Conservation (phyloP, 345 rosid species). For the Sonneratia caseolaris region DNA sequence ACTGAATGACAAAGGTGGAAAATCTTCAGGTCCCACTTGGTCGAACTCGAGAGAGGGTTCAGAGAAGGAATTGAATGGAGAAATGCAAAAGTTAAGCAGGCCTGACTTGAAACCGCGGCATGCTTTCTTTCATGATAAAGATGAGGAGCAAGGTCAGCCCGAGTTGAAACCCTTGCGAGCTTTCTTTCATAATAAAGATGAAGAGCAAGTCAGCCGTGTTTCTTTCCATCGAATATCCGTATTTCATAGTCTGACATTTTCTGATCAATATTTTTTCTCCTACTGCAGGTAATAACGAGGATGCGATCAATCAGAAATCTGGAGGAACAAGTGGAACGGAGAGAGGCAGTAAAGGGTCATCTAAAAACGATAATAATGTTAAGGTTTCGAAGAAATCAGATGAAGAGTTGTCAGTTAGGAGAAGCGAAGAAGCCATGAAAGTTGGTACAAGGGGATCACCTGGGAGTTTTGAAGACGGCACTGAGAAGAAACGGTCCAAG, state of each 20-base stretch:
- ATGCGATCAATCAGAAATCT: constrained; percentile 6
- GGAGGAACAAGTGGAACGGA: constrained; percentile 27
- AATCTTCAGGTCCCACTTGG: constrained; percentile 11
- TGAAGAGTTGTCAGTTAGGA: constrained; percentile 14
- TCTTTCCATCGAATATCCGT: constrained; percentile 6
- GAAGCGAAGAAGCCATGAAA: constrained; percentile 20
- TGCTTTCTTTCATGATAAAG: constrained; percentile 16
- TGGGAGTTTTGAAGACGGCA: constrained; percentile 15
- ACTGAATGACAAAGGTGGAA: constrained; percentile 15
- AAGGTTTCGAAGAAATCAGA: constrained; percentile 34
- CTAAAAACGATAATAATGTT: constrained; percentile 16
- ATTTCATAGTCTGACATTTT: constrained; percentile 1
- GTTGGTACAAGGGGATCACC: constrained; percentile 22
- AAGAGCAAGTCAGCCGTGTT: constrained; percentile 23
- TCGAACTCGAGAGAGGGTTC: constrained; percentile 13
- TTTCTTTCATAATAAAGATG: constrained; percentile 12
- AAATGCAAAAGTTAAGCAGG: constrained; percentile 2
- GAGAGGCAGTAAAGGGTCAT: constrained; percentile 19
- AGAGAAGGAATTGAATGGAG: constrained; percentile 12
- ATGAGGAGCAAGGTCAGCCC: constrained; percentile 23
- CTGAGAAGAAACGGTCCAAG: constrained; percentile 26
- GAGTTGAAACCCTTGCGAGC: constrained; percentile 26
- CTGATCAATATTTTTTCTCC: constrained; percentile 9
- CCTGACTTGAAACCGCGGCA: constrained; percentile 24
- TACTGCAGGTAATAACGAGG: constrained; percentile 32